These are phyloP conservation scores for Tricholomella constricta DNA, from an alignment of 768 basidiomycete genomes.

Conservation along the genomic window DNA sequence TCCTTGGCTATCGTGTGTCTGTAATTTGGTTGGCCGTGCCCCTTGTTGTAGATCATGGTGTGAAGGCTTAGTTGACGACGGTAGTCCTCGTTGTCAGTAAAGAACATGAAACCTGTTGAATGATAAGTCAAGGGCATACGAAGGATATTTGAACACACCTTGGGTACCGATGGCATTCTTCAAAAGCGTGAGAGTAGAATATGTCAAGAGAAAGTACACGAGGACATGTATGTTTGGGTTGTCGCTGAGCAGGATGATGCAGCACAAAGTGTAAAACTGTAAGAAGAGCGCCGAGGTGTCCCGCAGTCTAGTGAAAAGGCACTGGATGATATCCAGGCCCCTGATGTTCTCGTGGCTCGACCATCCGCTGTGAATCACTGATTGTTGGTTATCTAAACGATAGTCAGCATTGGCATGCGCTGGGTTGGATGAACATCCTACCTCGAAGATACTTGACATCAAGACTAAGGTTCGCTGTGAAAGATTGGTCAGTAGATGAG, in stretches of 20 bases:
- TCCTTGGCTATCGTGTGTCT: slow-evolving; percentile 39
- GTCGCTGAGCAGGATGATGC: slow-evolving; percentile 18
- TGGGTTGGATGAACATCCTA: slow-evolving; percentile 2
- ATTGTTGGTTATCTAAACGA: background rate
- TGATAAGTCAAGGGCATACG: background rate
- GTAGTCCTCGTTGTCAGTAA: slow-evolving; percentile 37
- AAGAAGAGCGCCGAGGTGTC: slow-evolving; percentile 24
- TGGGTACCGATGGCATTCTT: background rate
- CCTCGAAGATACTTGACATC: slow-evolving; percentile 22
- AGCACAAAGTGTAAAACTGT: slow-evolving; percentile 25
- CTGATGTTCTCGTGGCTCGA: slow-evolving; percentile 37
- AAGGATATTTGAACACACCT: background rate
- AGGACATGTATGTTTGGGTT: slow-evolving; percentile 26
- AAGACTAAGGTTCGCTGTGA: slow-evolving; percentile 26
- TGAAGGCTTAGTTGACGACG: slow-evolving; percentile 40
- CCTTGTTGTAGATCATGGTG: slow-evolving; percentile 36
- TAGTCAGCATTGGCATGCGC: slow-evolving; percentile 1
- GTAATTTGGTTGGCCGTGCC: slow-evolving; percentile 20
- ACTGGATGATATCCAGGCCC: slow-evolving; percentile 33
- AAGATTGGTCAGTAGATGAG: background rate
- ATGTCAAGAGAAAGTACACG: slow-evolving; percentile 26
- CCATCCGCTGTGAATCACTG: slow-evolving; percentile 18
- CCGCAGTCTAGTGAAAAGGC: slow-evolving; percentile 23
- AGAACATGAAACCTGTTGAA: slow-evolving; percentile 40
- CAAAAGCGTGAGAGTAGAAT: slow-evolving; percentile 13